Evolutionary conservation across 2,329 filamentous ascomycete species (phyloP).

Genomic region (Beauveria asiatica): DNA sequence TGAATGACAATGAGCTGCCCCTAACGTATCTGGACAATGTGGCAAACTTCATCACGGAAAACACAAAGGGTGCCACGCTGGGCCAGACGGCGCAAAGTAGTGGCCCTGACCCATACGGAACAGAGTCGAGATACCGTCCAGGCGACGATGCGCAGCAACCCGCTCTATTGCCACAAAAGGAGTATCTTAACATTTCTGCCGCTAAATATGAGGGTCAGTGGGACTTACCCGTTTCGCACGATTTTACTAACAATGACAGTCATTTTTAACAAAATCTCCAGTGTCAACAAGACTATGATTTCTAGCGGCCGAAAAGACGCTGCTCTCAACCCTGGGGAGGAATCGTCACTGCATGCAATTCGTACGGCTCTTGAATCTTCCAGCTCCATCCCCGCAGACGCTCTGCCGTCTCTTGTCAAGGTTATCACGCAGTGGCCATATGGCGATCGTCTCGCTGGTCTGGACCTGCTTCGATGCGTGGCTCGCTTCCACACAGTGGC

Average conservation of each 20-base stretch:
- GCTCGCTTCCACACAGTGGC: slow-evolving; percentile 62
- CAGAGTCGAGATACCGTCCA: slow-evolving; percentile 70
- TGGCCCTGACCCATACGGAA: slow-evolving; percentile 63
- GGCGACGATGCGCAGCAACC: slow-evolving; percentile 45
- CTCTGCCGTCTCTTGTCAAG: slow-evolving; percentile 59
- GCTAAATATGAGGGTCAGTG: slow-evolving; percentile 55
- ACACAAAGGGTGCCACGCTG: slow-evolving; percentile 80
- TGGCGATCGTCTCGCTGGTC: slow-evolving; percentile 67
- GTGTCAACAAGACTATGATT: slow-evolving; percentile 66
- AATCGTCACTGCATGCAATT: slow-evolving; percentile 53
- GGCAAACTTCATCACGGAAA: slow-evolving; percentile 83
- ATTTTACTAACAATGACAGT: slow-evolving; percentile 31
- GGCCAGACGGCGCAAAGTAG: slow-evolving; percentile 48
- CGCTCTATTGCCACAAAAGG: slow-evolving; percentile 66
- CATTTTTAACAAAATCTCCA: slow-evolving; percentile 67
- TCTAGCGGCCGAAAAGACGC: slow-evolving; percentile 63
- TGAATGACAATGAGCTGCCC: slow-evolving; percentile 80
- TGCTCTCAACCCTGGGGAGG: slow-evolving; percentile 64
- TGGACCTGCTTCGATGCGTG: slow-evolving; percentile 82
- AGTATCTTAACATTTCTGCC: slow-evolving; percentile 68
- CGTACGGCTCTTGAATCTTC: slow-evolving; percentile 55
- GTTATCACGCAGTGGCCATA: slow-evolving; percentile 74
- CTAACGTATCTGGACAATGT: slow-evolving; percentile 85
- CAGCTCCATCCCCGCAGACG: slow-evolving; percentile 39
- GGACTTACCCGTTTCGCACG: too few species aligned